These are phyloP conservation scores for Zygosaccharomyces pseudobailii DNA, from an alignment of 1,139 yeast genomes.

Conservation along the genomic window DNA sequence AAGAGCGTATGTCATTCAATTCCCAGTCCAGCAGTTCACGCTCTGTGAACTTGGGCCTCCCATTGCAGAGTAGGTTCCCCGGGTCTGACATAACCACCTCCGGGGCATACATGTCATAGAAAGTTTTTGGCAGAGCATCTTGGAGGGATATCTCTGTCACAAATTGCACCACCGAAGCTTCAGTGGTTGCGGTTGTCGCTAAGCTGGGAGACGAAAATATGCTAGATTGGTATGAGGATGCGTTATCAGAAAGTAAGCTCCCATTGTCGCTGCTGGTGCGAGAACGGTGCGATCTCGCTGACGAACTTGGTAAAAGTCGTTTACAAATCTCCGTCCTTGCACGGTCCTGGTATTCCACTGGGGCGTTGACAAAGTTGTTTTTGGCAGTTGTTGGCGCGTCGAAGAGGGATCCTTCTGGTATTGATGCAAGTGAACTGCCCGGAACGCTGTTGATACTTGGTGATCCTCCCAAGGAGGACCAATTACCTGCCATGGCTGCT, in stretches of 20 bases:
- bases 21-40: constrained; percentile 61
- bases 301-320: constrained; percentile 25
- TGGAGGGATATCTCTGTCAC: constrained; percentile 29
- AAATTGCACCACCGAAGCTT: constrained; percentile 13
- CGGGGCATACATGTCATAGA: constrained; percentile 51
- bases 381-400: constrained; percentile 3
- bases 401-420: constrained; percentile 1
- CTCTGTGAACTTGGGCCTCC: constrained; percentile 57
- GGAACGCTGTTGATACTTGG: background rate
- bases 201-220: constrained; percentile 29
- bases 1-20: constrained; percentile 57
- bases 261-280: constrained; percentile 12
- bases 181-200: constrained; percentile 16
- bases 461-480: background rate
- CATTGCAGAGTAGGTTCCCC: constrained; percentile 41
- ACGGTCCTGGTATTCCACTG: constrained; percentile 38
- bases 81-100: constrained; percentile 41
- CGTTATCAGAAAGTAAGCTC: constrained; percentile 21
- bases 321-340: constrained; percentile 39
- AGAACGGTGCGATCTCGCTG: constrained; percentile 4
- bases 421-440: background rate
- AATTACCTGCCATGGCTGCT: background rate
- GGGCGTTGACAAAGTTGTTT: constrained; percentile 34
- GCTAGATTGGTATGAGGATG: constrained; percentile 26
- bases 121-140: constrained; percentile 46